Evolutionary conservation across 2,329 filamentous ascomycete species (phyloP), one percentile per base, ranked within the genome.

Genomic region (Aspergillus aculeatinus): DNA sequence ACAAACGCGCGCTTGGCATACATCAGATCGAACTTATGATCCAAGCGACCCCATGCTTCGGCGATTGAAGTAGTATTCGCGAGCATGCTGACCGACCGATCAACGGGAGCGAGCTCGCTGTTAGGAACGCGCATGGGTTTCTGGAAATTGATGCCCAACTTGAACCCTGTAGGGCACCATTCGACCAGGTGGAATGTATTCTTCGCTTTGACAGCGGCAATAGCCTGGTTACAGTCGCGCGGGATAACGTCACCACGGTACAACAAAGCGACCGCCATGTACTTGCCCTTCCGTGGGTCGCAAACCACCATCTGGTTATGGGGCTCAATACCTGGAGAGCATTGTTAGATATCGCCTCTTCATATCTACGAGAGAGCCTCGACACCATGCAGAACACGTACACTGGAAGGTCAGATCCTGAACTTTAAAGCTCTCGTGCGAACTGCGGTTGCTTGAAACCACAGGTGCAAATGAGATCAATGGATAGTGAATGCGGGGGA

Each of bases 371-470:
- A n/a, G 12, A 1, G 27, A 19, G 19, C 2, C 23, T 27, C 9
- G 10, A 14, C 16, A 16, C 12, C 39, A 44, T 19, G 3, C 7
- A 44, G 16, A 44, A 21, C 16, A 70, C 72, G 25, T 78, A 86
- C 85, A 87, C 73, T 88, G 85, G 70, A 86, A 82, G 64, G 86
- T 88, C 66, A 89, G 77, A 64, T 95, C 91, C 63, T 87, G 84
- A 58, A 92, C 88, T 83, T 91, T 92, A 86, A 93, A 93, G 82
- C 89, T 91, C 82, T 95, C 91, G 74, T 95, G 91, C 51, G 87
- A 85, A 77, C 89, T 91, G 85, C 90, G 91, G 81, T 85, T 82
- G 60, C 87, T 86, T 31, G 83, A 85, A 60, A 88, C 81, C 57
- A 89, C 85, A 2, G 86, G 86, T 1, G 86, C 85, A 67, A 87